Evolutionary conservation across 352 stramenopile species (phyloP).

Genomic region (Phytophthora pinifolia): DNA sequence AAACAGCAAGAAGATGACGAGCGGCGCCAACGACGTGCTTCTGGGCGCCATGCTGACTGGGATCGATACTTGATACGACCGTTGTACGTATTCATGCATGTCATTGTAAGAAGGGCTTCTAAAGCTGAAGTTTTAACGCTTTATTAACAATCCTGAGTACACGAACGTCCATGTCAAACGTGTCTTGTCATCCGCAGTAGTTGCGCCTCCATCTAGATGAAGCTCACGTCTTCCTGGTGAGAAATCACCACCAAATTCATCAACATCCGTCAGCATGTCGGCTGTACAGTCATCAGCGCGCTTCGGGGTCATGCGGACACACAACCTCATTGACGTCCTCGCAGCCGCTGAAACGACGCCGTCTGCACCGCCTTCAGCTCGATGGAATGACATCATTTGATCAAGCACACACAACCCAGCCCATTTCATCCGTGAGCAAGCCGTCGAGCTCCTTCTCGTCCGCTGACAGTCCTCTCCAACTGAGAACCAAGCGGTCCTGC

Average conservation of each 20-base stretch:
- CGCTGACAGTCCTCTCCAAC: constrained; percentile 35
- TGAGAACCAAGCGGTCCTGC: constrained; percentile 27
- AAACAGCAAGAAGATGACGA: neutral
- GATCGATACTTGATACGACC: neutral
- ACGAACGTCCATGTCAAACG: constrained; percentile 4
- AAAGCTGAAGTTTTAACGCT: too few relatives aligned
- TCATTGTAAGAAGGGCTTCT: too few relatives aligned
- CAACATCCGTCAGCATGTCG: constrained; percentile 6
- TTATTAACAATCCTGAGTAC: too few relatives aligned
- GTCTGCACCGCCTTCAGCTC: neutral
- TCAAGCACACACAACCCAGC: constrained; percentile 33
- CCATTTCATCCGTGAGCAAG: constrained; percentile 31
- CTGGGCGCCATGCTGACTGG: neutral
- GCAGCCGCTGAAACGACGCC: neutral
- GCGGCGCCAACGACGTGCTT: neutral
- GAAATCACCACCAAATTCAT: constrained; percentile 33
- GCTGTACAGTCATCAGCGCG: constrained; percentile 9
- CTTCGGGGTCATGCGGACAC: constrained; percentile 29
- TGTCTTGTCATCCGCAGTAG: constrained; percentile 25
- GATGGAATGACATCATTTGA: constrained; percentile 14
- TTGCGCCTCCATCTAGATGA: constrained; percentile 41
- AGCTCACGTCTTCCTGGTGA: constrained; percentile 38
- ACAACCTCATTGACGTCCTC: constrained; percentile 30
- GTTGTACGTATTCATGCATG: too few relatives aligned
- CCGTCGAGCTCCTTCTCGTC: constrained; percentile 36